A percentile compares a stretch with the other conserved stretches of the same genome.
Evolutionary conservation across 176 grass and related monocot genomes (phyloP).

Genomic region (Lolium multiflorum): DNA sequence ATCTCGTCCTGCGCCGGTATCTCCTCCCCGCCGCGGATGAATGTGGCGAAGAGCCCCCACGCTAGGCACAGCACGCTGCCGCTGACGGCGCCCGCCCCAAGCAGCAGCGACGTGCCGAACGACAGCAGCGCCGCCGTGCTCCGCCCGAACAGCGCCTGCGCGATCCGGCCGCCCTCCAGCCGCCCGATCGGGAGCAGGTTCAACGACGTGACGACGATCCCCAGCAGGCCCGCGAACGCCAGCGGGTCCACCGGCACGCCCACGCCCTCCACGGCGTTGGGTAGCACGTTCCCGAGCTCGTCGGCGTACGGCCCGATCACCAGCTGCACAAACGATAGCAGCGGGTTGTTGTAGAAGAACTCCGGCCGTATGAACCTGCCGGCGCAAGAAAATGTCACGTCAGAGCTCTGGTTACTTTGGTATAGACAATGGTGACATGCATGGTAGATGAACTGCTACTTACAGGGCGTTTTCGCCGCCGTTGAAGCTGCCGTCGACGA

Average conservation of each 20-base stretch:
- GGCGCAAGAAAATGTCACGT: not conserved
- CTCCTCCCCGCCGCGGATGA: conserved; percentile 92
- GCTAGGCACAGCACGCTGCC: conserved; percentile 93
- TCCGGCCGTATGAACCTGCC: conserved; percentile 84
- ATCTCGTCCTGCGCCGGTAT: conserved; percentile 95
- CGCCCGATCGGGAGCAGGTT: conserved; percentile 86
- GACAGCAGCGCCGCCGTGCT: conserved; percentile 73
- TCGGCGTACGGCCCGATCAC: conserved; percentile 94
- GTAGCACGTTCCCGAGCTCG: conserved; percentile 99
- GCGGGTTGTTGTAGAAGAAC: conserved; percentile 99
- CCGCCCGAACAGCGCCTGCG: conserved; percentile 83
- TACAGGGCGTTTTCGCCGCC: conserved; percentile 93
- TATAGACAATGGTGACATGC: not conserved
- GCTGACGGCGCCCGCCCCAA: conserved; percentile 66
- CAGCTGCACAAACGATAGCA: conserved; percentile 92
- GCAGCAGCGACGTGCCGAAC: conserved; percentile 66
- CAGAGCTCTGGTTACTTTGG: not conserved
- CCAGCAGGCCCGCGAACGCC: conserved; percentile 94
- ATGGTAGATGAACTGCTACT: conserved; percentile 17
- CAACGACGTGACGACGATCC: conserved; percentile 95
- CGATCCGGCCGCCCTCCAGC: conserved; percentile 85
- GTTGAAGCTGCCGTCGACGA: conserved; percentile 94
- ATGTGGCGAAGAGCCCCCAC: conserved; percentile 92
- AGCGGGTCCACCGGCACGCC: conserved; percentile 96
- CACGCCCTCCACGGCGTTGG: conserved; percentile 94